These are phyloP conservation scores for Fusarium sp. DNA, from an alignment of 2,329 filamentous ascomycete species.

Conservation along the genomic window DNA sequence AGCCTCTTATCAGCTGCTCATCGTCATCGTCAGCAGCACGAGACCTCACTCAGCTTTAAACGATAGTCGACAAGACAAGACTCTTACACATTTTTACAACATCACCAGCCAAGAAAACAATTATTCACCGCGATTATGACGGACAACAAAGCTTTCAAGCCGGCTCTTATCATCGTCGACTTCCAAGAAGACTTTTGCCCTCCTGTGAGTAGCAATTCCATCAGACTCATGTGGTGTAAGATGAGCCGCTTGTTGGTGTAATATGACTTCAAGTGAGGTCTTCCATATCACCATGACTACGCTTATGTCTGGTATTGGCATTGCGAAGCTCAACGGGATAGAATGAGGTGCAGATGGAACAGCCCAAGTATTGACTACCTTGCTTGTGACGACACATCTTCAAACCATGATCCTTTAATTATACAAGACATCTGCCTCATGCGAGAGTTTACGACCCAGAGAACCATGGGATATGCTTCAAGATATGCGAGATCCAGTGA, in stretches of 20 bases:
- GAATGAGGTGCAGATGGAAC: too few relatives aligned
- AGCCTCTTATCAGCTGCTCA: constrained; percentile 18
- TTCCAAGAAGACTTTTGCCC: constrained; percentile 96
- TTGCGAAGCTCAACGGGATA: too few relatives aligned
- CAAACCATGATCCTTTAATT: too few relatives aligned
- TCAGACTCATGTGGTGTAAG: too few relatives aligned
- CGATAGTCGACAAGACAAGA: not conserved
- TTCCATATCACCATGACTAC: too few relatives aligned
- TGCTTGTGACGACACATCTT: too few relatives aligned
- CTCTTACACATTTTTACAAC: not conserved
- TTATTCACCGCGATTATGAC: not conserved
- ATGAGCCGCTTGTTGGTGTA: not conserved
- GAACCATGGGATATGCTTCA: too few relatives aligned
- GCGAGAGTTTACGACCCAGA: accelerated
- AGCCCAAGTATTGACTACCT: too few relatives aligned
- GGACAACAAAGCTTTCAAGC: constrained; percentile 55
- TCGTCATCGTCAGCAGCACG: not conserved
- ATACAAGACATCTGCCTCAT: too few relatives aligned
- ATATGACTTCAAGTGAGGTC: too few relatives aligned
- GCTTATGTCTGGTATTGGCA: too few relatives aligned
- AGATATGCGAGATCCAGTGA: too few relatives aligned
- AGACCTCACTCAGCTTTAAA: not conserved
- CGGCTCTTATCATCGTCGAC: constrained; percentile 81
- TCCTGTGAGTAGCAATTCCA: constrained; percentile 71
- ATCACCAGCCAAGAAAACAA: not conserved